Evolutionary conservation across 371 early-diverging fungal species (phyloP).

Genomic region (Dichotomocladium elegans): DNA sequence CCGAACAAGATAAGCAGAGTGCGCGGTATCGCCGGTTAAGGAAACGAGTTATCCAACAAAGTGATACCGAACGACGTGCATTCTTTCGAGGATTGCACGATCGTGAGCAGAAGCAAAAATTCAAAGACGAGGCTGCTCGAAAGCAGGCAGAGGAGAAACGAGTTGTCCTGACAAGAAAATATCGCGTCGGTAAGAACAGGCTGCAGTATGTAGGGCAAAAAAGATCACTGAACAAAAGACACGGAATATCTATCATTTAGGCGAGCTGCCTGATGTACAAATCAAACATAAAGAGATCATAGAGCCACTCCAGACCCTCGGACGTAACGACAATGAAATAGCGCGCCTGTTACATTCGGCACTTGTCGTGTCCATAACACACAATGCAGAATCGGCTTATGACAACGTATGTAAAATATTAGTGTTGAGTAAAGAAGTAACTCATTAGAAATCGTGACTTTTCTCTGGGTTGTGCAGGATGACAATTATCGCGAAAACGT

Average conservation of each 20-base stretch:
- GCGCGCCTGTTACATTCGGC: conserved; percentile 52
- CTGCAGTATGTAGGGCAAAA: background rate
- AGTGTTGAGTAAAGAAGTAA: no score
- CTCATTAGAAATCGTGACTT: no score
- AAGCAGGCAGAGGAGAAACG: conserved; percentile 50
- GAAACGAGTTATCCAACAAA: no score
- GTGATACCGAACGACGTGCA: no score
- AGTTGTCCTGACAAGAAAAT: conserved; percentile 59
- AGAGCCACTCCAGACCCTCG: conserved; percentile 61
- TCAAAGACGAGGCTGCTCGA: conserved; percentile 15
- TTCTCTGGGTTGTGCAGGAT: no score
- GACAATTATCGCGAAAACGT: background rate
- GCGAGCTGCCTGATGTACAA: conserved; percentile 78
- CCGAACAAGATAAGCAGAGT: no score
- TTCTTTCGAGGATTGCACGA: no score
- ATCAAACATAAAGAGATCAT: conserved; percentile 62
- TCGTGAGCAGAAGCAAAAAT: background rate
- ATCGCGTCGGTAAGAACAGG: conserved; percentile 48
- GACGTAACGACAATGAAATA: conserved; percentile 61
- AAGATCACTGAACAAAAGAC: background rate
- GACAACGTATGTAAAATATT: no score
- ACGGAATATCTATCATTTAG: conserved; percentile 15
- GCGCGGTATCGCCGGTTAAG: no score
- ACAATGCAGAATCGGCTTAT: conserved; percentile 13
- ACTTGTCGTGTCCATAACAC: conserved; percentile 39